Conservation (phyloP, 371 early-diverging fungal species). For the Fennellomyces sp. region DNA sequence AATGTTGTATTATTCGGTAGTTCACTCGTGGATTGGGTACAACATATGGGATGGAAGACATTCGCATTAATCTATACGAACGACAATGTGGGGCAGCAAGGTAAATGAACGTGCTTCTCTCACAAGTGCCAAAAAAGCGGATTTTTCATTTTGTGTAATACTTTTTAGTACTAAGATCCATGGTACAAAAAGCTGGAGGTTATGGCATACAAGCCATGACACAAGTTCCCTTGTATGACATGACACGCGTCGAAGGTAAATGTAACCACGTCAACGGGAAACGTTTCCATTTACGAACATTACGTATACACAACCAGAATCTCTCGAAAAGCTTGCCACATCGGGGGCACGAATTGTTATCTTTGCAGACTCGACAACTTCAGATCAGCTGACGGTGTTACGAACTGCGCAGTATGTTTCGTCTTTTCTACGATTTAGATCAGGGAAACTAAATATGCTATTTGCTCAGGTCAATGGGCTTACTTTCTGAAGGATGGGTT, state of each 20-base stretch:
- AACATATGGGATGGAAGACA: slow-evolving; percentile 36
- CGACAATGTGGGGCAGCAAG: slow-evolving; percentile 41
- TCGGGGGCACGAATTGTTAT: slow-evolving; percentile 37
- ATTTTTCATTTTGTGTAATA: neutral
- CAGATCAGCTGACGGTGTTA: slow-evolving; percentile 32
- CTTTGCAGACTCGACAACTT: slow-evolving; percentile 34
- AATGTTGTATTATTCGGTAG: slow-evolving; percentile 29
- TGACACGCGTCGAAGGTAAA: slow-evolving; percentile 17
- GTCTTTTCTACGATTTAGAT: neutral
- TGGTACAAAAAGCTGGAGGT: slow-evolving; percentile 17
- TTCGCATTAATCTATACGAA: slow-evolving; percentile 43
- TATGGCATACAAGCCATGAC: slow-evolving; percentile 23
- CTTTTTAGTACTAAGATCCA: slow-evolving; percentile 18
- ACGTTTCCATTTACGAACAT: neutral
- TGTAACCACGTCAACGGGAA: neutral
- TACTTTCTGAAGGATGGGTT: slow-evolving; percentile 40
- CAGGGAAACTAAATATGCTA: neutral
- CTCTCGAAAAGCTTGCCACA: slow-evolving; percentile 21
- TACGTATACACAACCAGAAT: slow-evolving; percentile 12
- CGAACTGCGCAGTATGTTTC: slow-evolving; percentile 30
- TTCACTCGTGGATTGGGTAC: slow-evolving; percentile 36
- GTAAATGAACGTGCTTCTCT: slow-evolving; percentile 8
- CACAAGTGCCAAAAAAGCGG: neutral
- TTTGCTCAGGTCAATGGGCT: slow-evolving; percentile 27
- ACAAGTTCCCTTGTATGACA: slow-evolving; percentile 32